phyloP scores from a whole-genome alignment of 73 alveolate genomes.

The Paramecium pentaurelia region DNA sequence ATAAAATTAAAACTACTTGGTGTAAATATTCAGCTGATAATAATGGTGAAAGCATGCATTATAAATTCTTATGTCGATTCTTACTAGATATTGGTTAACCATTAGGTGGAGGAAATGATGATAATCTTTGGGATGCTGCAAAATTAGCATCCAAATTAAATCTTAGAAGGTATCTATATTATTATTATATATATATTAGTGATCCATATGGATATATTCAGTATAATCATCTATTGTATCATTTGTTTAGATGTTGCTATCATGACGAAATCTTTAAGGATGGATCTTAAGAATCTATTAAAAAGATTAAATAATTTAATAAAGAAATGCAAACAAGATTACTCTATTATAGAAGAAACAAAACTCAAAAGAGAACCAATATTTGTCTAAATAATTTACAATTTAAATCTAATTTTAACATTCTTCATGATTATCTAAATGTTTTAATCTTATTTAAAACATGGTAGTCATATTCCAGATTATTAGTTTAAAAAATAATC shows the following conservation, averaged over 20 bases:
- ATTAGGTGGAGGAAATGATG: not conserved
- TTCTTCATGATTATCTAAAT: not conserved
- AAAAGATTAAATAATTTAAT: not conserved
- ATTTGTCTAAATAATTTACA: not conserved
- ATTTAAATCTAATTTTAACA: not conserved
- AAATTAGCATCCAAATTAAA: not conserved
- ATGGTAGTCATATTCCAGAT: not conserved
- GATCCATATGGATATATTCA: not conserved
- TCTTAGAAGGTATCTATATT: not conserved
- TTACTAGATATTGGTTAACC: constrained; percentile 25
- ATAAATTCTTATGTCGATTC: not conserved
- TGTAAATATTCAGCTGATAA: constrained; percentile 15
- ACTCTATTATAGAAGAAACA: not conserved
- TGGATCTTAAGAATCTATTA: not conserved
- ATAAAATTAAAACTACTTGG: not conserved
- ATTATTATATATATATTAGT: not conserved
- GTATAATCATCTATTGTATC: not conserved
- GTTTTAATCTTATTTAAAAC: not conserved
- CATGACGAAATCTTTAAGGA: not conserved
- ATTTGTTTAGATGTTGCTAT: not conserved
- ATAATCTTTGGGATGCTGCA: constrained; percentile 43
- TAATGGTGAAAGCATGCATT: not conserved
- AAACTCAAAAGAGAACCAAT: not conserved
- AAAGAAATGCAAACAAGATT: not conserved
- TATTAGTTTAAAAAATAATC: not conserved